Conservation (phyloP, 352 stramenopile species). For the Aphanomyces astaci region DNA sequence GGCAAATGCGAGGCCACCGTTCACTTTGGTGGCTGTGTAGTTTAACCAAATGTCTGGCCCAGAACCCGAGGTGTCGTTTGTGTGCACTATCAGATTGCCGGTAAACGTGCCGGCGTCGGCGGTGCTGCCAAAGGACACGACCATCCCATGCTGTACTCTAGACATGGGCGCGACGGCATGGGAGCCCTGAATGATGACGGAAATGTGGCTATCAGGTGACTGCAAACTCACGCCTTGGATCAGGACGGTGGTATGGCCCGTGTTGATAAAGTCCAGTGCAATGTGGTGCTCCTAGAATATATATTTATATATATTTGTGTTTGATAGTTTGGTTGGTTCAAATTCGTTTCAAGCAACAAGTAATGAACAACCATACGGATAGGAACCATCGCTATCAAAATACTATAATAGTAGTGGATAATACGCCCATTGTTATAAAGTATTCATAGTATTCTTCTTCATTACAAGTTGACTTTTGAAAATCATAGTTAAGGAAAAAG, state of each 20-base stretch:
- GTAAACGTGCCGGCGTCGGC: not conserved
- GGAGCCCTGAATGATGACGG: constrained; percentile 14
- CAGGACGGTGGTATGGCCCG: not conserved
- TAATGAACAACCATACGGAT: too few species aligned
- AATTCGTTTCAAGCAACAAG: too few species aligned
- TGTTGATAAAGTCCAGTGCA: constrained; percentile 13
- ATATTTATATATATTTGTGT: too few species aligned
- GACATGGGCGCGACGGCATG: not conserved
- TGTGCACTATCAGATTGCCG: constrained; percentile 6
- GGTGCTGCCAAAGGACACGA: not conserved
- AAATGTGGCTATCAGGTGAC: not conserved
- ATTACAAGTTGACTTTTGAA: too few species aligned
- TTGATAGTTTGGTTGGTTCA: too few species aligned
- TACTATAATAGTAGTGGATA: too few species aligned
- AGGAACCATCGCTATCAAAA: too few species aligned
- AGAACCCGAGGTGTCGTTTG: not conserved
- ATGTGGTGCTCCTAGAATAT: constrained; percentile 8
- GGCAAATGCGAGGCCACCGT: not conserved
- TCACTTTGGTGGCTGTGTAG: not conserved
- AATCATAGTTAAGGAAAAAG: not conserved
- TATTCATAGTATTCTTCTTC: too few species aligned
- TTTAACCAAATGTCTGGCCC: not conserved
- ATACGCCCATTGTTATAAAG: too few species aligned
- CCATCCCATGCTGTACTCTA: not conserved
- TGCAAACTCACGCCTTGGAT: constrained; percentile 11